Conservation (phyloP, 2,329 filamentous ascomycete species). For the Lachnellula arida region DNA sequence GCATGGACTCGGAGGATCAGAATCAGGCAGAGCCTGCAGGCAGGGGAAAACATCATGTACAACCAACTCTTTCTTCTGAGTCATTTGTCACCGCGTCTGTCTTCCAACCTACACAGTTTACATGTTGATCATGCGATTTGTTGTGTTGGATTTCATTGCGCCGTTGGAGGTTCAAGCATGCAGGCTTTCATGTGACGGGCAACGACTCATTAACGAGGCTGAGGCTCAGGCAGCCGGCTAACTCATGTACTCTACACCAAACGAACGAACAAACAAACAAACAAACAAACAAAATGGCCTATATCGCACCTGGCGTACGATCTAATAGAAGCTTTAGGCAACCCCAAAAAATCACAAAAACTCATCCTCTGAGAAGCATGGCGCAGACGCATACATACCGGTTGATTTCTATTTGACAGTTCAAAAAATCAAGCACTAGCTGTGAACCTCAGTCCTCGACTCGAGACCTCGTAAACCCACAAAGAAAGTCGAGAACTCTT, state of each 20-base stretch:
- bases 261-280: not conserved
- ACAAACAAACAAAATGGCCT: not conserved
- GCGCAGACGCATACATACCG: not conserved
- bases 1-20: not conserved
- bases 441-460: not conserved
- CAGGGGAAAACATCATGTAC: constrained; percentile 4
- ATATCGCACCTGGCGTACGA: not conserved
- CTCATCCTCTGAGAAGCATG: not conserved
- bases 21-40: constrained; percentile 15
- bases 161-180: not conserved
- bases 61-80: constrained; percentile 7
- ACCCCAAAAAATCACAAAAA: not conserved
- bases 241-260: not conserved
- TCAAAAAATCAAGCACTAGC: not conserved
- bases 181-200: not conserved
- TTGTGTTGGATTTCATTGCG: not conserved
- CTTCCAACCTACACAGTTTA: not conserved
- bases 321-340: not conserved
- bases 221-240: not conserved
- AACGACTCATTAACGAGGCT: not conserved
- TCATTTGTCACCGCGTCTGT: constrained; percentile 3
- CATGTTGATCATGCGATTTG: constrained; percentile 1
- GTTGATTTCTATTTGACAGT: too few species aligned
- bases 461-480: too few species aligned
- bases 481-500: too few species aligned